Base-by-base conservation (phyloP, 1,284 basidiomycete species). In the Pholiota adiposa region DNA sequence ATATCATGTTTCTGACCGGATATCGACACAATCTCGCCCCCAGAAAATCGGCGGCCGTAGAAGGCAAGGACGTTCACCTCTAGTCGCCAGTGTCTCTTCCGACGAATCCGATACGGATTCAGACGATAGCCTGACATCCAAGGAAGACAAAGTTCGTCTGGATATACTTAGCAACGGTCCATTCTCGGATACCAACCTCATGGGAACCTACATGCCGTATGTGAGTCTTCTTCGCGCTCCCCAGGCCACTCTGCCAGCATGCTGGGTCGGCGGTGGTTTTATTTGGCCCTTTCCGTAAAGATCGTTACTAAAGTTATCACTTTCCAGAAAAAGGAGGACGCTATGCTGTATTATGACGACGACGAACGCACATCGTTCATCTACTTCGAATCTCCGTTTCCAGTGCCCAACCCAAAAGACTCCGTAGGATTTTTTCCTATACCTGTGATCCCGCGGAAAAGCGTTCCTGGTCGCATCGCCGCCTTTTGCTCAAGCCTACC, bases 391-490 rank as follows among this genome's bases (percentile, higher is more conserved):
- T 58, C 66, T 16, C 58, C 59, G 48, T 63, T 69, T 36, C 51
- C 58, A 31, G 40, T 65, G 31, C 59, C 69, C 19, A 57, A 67
- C 34, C 65, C 67, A 49, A 61, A 64, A n/a, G 66, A 74, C 11
- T 66, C 67, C 34, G 67, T 74, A 23, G 69, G 67, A 21, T 65
- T 51, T 40, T 73, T 74, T 62, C 72, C 73, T 4, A 65, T 71
- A 34, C 67, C 67, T 7, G 46, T 57, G 49, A 40, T 61, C 52
- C 62, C 63, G 61, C 58, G 59, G 52, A 58, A 63, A 62, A 62
- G 54, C 59, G 49, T 66, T 51, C 54, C 66, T 50, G 54, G 54
- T 54, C 66, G 61, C 36, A 50, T 69, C 60, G 63, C 67, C 60
- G 62, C 67, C 16, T 68, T 70, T 51, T 67, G 67, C 40, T 61